Evolutionary conservation across 225 moss, liverwort and hornwort genomes (phyloP).

Genomic region (Ulota crispa): DNA sequence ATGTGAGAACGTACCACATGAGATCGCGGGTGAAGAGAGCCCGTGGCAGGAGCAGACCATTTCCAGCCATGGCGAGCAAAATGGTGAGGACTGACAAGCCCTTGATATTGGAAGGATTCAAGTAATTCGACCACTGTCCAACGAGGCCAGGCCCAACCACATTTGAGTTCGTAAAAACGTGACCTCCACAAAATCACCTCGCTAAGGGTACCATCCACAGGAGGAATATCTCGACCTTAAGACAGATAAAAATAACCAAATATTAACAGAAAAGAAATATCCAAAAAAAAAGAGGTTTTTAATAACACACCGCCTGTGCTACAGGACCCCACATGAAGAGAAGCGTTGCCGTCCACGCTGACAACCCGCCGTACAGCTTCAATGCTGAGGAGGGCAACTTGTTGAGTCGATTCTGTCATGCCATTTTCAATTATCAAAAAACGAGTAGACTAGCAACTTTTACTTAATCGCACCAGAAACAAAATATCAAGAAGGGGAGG

Average conservation of each 20-base stretch:
- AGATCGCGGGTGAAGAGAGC: slow-evolving; percentile 93
- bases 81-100: slow-evolving; percentile 87
- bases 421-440: neutral
- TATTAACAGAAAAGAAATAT: neutral
- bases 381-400: slow-evolving; percentile 55
- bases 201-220: neutral
- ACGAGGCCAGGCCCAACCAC: neutral
- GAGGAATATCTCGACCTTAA: too few relatives aligned
- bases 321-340: slow-evolving; percentile 96
- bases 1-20: slow-evolving; percentile 72
- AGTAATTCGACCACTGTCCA: slow-evolving; percentile 81
- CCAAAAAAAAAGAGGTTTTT: neutral
- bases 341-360: slow-evolving; percentile 92
- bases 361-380: slow-evolving; percentile 50
- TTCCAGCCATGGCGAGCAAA: slow-evolving; percentile 88
- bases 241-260: neutral
- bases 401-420: slow-evolving; percentile 65
- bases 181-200: neutral
- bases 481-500: neutral
- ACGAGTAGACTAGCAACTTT: neutral
- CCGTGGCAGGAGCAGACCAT: slow-evolving; percentile 76
- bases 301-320: slow-evolving; percentile 70
- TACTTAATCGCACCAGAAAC: neutral
- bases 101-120: slow-evolving; percentile 84
- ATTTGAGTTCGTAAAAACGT: neutral